Evolutionary conservation across 1,284 basidiomycete genomes (phyloP), one percentile per base, ranked within the genome.

Genomic region (Fomitopsis palustris): DNA sequence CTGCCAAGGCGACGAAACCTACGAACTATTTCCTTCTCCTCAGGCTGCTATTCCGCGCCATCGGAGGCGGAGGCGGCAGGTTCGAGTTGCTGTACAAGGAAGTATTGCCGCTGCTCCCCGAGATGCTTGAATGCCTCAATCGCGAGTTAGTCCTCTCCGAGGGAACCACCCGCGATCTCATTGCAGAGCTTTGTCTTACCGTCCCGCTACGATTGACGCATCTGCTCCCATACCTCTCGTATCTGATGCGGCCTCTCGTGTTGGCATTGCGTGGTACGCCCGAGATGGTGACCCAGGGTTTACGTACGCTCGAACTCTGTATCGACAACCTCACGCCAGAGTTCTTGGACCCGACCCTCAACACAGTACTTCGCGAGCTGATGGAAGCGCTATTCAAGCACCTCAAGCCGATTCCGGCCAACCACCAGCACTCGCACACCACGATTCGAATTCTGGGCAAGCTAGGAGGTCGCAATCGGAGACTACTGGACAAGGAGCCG

Each of bases 301-400:
- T 99, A 35, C 87, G 98, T 5, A 99, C 97, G 0, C 84, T 99
- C 60, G 98, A 99, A 75, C 82, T 99, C n/a, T 99, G 96, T 76
- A 98, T 99, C 71, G 98, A 99, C 79, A 99, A 99, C 70, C 82
- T 99, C 25, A 98, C 96, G 0, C 95, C 96, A 19, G 97, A 99
- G 72, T 99, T 99, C 80, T 82, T 99, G 29, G 97, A 99, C 69
- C 98, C 97, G 0, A 97, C 96, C 2, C 87, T 99, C 70, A 93
- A 88, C 62, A 95, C 94, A 0, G 94, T 98, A 38, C 81, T 97
- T 49, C 83, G 95, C 49, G 96, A 99, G 64, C 82, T 99, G 61
- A 98, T 97, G 93, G 90, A 92, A 62, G 96, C 96, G 0, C 81
- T 98, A 23, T 93, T 96, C 73, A 89, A 86, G 64, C 90, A 96